Evolutionary conservation across 2,329 filamentous ascomycete species (phyloP), one percentile per base, ranked within the genome.

Genomic region (Diaporthe sp.): DNA sequence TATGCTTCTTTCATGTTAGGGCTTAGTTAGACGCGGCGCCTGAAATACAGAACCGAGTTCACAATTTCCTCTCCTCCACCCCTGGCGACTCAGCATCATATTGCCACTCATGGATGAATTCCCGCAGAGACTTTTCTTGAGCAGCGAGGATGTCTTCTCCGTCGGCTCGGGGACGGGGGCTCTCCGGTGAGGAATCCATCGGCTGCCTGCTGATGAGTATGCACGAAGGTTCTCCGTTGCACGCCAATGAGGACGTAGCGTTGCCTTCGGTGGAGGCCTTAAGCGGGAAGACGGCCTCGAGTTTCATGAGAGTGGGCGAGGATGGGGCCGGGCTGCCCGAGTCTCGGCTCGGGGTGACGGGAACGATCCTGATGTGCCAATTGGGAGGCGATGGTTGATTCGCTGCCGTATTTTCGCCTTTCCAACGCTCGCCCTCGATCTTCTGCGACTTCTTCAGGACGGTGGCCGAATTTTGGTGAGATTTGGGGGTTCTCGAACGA

Each of bases 201-300:
- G 42, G 75, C 19, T 25, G 25, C 61, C 44, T 25, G 2, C 67
- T 59, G 28, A 76, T 68, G 13, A 46, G 55, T 28, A 74, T 74
- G 28, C 61, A 61, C 17, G 75, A 72, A 17, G 49, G 34, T 25
- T 74, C 72, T 25, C 59, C 44, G 9, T 31, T 61, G 15, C 39
- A 59, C 9, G 12, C 4, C 12, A 51, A 51, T 19, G 75, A 31
- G 37, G 34, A 34, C 28, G 42, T 44, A 34, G 34, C 44, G 42
- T 68, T 44, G 31, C 42, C 39, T 28, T 39, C 58, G 9, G 42
- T n/a, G 12, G 65, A 51, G 25, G 49, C 34, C 13, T 71, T 46
- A 17, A 46, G 70, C 22, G 75, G 72, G 25, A 76, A 53, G 19
- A 72, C 28, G 4, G 67, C 75, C 61, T 76, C 75, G 7, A 76